Base-by-base conservation (phyloP, 2,329 filamentous ascomycete genomes). In the Camillea tinctor region DNA sequence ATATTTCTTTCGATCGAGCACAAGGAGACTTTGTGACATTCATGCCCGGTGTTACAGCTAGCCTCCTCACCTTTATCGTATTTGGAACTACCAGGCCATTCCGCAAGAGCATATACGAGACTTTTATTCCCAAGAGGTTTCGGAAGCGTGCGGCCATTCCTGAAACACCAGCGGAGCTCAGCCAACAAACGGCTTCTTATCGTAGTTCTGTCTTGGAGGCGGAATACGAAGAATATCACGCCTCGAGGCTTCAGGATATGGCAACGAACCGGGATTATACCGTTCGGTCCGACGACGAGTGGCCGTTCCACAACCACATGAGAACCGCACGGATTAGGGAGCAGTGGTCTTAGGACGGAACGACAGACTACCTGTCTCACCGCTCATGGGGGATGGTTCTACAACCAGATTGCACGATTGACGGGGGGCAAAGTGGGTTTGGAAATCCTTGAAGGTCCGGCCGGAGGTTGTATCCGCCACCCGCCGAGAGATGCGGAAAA, bases 21-120 rank as follows among this genome's bases (percentile, higher is more conserved):
- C 69, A 69, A 4, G 56, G 36, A 1, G 69, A 72, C 24, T 64
- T 72, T 15, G 6, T 68, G 1, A 50, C 70, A 19, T 74, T 73
- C 49, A 61, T 54, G 21, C 22, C 51, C 30, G 54, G 58, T 17
- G 50, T 54, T 1, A 48, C 58, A 7, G 50, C 58, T 13, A 53
- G 58, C 36, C 17, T 60, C 19, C 54, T 60, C n/a, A 50, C 56
- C 19, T 60, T 60, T 36, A 40, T 57, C 24, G 48, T 60, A 13
- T 60, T 60, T 26, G 58, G 54, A 17, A 60, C 58, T 3, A 60
- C 22, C 22, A 50, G 50, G 22, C 54, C 50, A 4, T 57, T 56
- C 23, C 50, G 49, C 15, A n/a, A 22, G 20, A 54, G 50, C 3
- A 57, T 60, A 50, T 50, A 49, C 51, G 23, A 50, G 54, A 57